Base-by-base conservation (phyloP, 1,284 basidiomycete species). In the Trichosporon sp. region DNA sequence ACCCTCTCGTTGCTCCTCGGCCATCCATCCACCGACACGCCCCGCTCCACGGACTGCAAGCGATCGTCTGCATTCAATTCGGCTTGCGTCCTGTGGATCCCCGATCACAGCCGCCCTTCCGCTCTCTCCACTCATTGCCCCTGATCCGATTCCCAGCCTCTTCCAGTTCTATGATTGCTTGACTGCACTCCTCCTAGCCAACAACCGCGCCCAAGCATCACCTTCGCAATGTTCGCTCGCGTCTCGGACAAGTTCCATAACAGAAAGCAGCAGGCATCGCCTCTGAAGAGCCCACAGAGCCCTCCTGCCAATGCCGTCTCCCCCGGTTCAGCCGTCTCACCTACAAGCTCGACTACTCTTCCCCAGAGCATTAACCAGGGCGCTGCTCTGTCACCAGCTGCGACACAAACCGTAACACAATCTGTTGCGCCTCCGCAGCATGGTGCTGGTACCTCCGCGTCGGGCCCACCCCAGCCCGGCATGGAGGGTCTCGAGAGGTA, bases 221-320 rank as follows among this genome's bases (percentile, higher is more conserved):
- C 4, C 68, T 26, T 26, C 26, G 26, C 26, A 26, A 19, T 83
- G 81, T 83, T 83, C 71, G 75, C 78, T 66, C 82, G 81, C 67
- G 81, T 83, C 3, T 79, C 80, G 8, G 81, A 81, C 78, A 82
- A 81, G 76, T 79, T 83, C 46, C 81, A 83, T 65, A 70, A 76
- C 65, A 73, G 80, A 31, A 79, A 80, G 69, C 77, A 80, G 68
- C 77, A 78, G 65, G 73, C 76, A 26, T 78, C 79, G 4, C 71
- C 74, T 16, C 68, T 73, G 31, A 77, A 74, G 64, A 71, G 7
- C 67, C 21, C 64, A 1, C 64, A 51, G 19, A 68, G 46, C 31
- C 51, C 65, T 5, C 19, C 38, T 26, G 63, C 70, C n/a, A 63
- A 70, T 4, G 68, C 71, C n/a, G 63, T 70, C 10, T 66, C 69